Base-by-base conservation (phyloP, 441 rosid genomes). In the Mallotus repandus region DNA sequence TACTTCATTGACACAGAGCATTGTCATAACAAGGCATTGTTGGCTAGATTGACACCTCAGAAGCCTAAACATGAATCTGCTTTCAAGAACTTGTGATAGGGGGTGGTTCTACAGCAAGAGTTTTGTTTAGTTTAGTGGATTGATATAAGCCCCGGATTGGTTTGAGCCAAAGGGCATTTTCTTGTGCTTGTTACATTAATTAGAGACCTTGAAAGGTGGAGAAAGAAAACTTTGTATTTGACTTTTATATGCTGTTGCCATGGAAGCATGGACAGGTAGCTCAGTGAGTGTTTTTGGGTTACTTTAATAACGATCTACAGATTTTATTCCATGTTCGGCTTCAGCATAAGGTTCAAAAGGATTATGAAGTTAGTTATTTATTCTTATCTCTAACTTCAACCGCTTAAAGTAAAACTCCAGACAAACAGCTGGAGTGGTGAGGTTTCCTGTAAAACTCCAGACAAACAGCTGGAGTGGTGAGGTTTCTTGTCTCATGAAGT, bases 21-120 rank as follows among this genome's bases (percentile, higher is more conserved):
- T 82, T 95, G 98, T 68, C 92, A 80, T 5, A 95, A 95, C 86
- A 95, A 92, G 84, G 97, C 96, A 18, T 81, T 92, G 85, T 74
- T 95, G 88, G 94, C 98, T 0, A 89, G 86, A 81, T 81, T 92
- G 71, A 89, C 87, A 50, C 94, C 97, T 32, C 82, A 83, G 62
- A 87, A 88, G 74, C 79, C 85, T 69, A 77, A 85, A 50, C 93
- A 80, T 7, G 88, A 90, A 61, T 91, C 97, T 7, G 96, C 97
- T 76, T 87, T 95, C 72, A 92, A 92, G 85, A 95, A 95, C 83
- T 75, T 89, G 85, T 91, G 83, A 87, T 52, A 56, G 58, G 68
- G 29, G 74, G 54, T 48, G 10, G n/a, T 41, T 32, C n/a, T 38
- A 35, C 18, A 4, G 58, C 45, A 29, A 66, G 49, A 54, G 29